Base-by-base conservation (phyloP, 371 early-diverging fungal species). In the Phascolomyces articulosus region DNA sequence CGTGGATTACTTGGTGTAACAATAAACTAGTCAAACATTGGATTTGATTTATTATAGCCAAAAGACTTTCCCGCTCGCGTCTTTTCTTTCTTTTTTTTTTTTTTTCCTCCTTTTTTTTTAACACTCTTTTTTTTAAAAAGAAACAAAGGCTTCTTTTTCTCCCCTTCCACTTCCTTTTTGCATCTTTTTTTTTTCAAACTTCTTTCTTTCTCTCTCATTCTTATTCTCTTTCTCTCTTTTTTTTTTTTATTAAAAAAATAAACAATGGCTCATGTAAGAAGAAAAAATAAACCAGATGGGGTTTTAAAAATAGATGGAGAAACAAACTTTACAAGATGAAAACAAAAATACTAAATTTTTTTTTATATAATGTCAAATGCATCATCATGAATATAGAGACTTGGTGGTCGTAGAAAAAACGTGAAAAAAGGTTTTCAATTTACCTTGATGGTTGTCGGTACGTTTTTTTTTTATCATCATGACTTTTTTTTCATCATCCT, bases 361-460 rank as follows among this genome's bases (percentile, higher is more conserved):
- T 38, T 38, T 38, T 38, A 9, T 38, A 9, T 13, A 9, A 38
- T 6, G 13, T 38, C 9, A 38, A 38, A 13, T 38, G 16, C 20
- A 3, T 31, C 18, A 56, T 2, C 29, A 34, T 18, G 18, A n/a
- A 8, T 40, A 13, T 59, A 83, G 83, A 83, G 83, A 80, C 79
- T 83, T 40, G 80, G 79, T 41, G 88, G 89, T 54, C 91, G 97
- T 62, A 89, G 95, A 83, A 98, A 97, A 87, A 95, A 93, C 70
- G 91, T 91, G 69, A 98, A 96, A 84, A 95, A 96, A 81, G 97
- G 97, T 58, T 89, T 97, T 65, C 90, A 91, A 71, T 97, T 97
- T 75, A 98, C 95, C 67, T 76, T 98, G 65, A 97, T 98, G 97
- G 93, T 94, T 40, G 97, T 96, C 65, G 98, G 98, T 89, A 90